phyloP scores from a whole-genome alignment of 2,329 filamentous ascomycete genomes.

The Arthrobotrys megalospora region DNA sequence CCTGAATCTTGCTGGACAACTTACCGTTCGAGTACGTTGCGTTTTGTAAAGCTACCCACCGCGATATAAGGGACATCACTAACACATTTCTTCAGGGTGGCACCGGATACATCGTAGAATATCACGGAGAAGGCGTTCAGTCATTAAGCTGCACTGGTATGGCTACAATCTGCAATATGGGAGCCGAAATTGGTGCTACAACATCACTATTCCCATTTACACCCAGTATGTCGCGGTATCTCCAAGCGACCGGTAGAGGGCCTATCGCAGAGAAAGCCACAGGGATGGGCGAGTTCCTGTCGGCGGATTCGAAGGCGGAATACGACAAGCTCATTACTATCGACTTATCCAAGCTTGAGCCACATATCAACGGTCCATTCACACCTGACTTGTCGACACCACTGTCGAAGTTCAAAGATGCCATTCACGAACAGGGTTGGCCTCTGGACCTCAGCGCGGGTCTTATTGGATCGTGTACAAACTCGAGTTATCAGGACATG shows the following conservation, averaged over 20 bases:
- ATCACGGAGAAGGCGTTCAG: slow-evolving; percentile 89
- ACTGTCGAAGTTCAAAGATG: slow-evolving; percentile 87
- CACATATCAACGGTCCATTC: slow-evolving; percentile 96
- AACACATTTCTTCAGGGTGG: slow-evolving; percentile 74
- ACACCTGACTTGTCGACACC: slow-evolving; percentile 96
- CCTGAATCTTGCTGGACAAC: slow-evolving; percentile 85
- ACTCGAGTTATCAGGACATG: slow-evolving; percentile 99
- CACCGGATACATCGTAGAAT: slow-evolving; percentile 95
- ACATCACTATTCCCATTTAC: slow-evolving; percentile 97
- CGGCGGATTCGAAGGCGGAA: slow-evolving; percentile 83
- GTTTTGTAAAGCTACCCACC: slow-evolving; percentile 23
- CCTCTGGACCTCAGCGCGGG: slow-evolving; percentile 91
- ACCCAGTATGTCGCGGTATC: slow-evolving; percentile 84
- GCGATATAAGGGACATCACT: neutral
- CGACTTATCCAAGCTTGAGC: slow-evolving; percentile 89
- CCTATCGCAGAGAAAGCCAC: slow-evolving; percentile 79
- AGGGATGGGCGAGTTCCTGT: slow-evolving; percentile 75
- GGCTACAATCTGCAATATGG: slow-evolving; percentile 93
- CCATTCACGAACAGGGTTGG: slow-evolving; percentile 88
- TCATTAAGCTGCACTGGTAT: slow-evolving; percentile 92
- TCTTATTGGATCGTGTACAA: slow-evolving; percentile 97
- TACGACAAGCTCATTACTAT: slow-evolving; percentile 95
- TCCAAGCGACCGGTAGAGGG: slow-evolving; percentile 83
- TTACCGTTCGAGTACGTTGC: slow-evolving; percentile 79
- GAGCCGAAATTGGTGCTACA: slow-evolving; percentile 89